A percentile compares a stretch with the other conserved stretches of the same genome.
phyloP scores from a whole-genome alignment of 352 stramenopile genomes.

The Globisporangium uncinulatum region DNA sequence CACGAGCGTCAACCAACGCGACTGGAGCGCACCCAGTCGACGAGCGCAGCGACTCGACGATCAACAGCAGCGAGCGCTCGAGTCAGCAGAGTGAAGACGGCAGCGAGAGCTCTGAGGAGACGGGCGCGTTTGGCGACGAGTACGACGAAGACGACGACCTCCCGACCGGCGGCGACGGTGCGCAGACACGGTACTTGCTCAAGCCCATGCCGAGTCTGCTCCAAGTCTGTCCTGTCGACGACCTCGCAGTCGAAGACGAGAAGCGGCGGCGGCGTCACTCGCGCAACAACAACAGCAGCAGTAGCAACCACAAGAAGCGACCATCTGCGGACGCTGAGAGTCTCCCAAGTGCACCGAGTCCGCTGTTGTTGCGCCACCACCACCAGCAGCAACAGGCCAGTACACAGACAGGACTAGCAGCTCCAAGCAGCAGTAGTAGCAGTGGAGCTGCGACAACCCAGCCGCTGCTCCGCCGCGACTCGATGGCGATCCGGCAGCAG shows the following conservation, averaged over 20 bases:
- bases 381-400: conserved; percentile 2
- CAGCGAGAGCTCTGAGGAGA: conserved; percentile 6
- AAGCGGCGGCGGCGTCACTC: conserved; percentile 56
- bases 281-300: conserved; percentile 16
- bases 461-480: conserved; percentile 61
- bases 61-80: conserved; percentile 15
- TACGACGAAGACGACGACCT: conserved; percentile 10
- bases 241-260: conserved; percentile 71
- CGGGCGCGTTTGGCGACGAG: conserved; percentile 11
- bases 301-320: conserved; percentile 22
- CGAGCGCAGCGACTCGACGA: conserved; percentile 9
- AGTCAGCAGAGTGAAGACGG: conserved; percentile 4
- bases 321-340: conserved; percentile 51
- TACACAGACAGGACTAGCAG: conserved; percentile 8
- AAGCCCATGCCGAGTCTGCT: conserved; percentile 71
- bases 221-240: conserved; percentile 67
- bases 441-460: not conserved
- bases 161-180: not conserved
- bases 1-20: not conserved
- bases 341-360: conserved; percentile 39
- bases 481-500: conserved; percentile 76
- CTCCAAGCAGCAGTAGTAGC: not conserved
- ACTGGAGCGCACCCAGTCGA: not conserved
- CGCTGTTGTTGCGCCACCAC: conserved; percentile 13
- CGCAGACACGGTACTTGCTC: conserved; percentile 30